A percentile compares a stretch with the other conserved stretches of the same genome.
These are phyloP conservation scores for Malassezia nana DNA, from an alignment of 1,284 basidiomycete genomes.

Conservation along the genomic window DNA sequence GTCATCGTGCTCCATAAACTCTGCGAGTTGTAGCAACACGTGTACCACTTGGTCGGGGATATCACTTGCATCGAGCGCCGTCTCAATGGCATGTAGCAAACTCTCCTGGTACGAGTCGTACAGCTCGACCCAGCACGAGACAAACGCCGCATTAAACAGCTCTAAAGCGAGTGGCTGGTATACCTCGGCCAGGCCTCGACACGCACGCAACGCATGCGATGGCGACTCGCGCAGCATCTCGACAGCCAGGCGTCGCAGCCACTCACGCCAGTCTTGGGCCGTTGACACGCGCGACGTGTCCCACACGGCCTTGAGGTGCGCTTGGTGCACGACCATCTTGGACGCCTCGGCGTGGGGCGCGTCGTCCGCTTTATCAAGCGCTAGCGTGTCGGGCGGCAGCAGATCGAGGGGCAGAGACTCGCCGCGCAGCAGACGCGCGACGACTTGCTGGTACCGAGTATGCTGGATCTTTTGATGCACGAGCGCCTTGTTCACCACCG, in stretches of 20 bases:
- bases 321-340: constrained; percentile 94
- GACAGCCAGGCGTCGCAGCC: constrained; percentile 85
- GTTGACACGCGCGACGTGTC: constrained; percentile 71
- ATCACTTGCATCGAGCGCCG: constrained; percentile 67
- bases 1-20: constrained; percentile 99
- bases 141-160: constrained; percentile 94
- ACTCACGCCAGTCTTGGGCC: constrained; percentile 82
- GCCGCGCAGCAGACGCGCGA: constrained; percentile 79
- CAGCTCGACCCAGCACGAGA: constrained; percentile 93
- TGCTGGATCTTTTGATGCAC: constrained; percentile 72
- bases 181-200: constrained; percentile 82
- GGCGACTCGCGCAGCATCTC: constrained; percentile 98
- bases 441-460: constrained; percentile 74
- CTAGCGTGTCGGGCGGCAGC: constrained; percentile 29
- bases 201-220: constrained; percentile 89
- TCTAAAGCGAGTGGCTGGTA: constrained; percentile 86
- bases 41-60: constrained; percentile 88
- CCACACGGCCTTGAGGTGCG: constrained; percentile 95
- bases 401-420: constrained; percentile 68
- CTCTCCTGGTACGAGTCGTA: constrained; percentile 58
- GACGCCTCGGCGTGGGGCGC: constrained; percentile 51
- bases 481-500: constrained; percentile 85
- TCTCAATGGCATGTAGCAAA: constrained; percentile 78
- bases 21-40: constrained; percentile 84
- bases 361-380: constrained; percentile 46